Conservation (phyloP, 2,329 filamentous ascomycete genomes). For the Stromatinia cepivora region DNA sequence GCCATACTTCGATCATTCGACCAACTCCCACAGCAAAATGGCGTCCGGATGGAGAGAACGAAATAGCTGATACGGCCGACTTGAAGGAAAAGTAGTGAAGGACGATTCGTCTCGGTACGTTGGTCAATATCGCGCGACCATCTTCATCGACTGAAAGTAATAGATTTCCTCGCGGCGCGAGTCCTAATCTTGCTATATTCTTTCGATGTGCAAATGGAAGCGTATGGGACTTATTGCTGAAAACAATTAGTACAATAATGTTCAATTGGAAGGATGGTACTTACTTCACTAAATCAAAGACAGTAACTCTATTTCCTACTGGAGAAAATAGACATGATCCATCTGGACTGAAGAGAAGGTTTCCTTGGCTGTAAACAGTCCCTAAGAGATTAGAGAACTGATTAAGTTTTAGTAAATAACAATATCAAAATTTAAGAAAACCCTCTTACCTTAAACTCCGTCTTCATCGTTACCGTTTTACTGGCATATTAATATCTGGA, state of each 20-base stretch:
- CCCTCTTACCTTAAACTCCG: conserved; percentile 82
- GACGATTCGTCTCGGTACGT: conserved; percentile 79
- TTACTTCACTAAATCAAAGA: conserved; percentile 96
- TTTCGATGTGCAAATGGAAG: conserved; percentile 89
- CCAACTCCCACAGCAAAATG: conserved; percentile 90
- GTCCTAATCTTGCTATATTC: conserved; percentile 84
- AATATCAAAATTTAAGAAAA: background rate
- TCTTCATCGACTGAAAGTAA: conserved; percentile 92
- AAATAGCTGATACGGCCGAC: conserved; percentile 74
- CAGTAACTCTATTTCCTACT: conserved; percentile 91
- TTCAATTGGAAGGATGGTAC: conserved; percentile 12
- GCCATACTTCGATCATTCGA: conserved; percentile 90
- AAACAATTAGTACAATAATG: background rate
- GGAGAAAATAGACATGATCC: conserved; percentile 94
- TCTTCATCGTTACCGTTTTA: conserved; percentile 75
- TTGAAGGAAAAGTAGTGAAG: conserved; percentile 97
- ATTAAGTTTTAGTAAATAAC: conserved; percentile 34
- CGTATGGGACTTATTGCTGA: conserved; percentile 82
- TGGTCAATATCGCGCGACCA: conserved; percentile 89
- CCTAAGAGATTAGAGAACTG: conserved; percentile 98
- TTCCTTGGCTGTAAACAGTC: conserved; percentile 97
- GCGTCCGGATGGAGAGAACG: conserved; percentile 87
- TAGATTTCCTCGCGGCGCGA: conserved; percentile 88
- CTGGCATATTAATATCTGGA: conserved; percentile 30
- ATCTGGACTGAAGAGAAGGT: conserved; percentile 93